Evolutionary conservation across 2,329 filamentous ascomycete species (phyloP).

Genomic region (Raffaelea ambrosiae): DNA sequence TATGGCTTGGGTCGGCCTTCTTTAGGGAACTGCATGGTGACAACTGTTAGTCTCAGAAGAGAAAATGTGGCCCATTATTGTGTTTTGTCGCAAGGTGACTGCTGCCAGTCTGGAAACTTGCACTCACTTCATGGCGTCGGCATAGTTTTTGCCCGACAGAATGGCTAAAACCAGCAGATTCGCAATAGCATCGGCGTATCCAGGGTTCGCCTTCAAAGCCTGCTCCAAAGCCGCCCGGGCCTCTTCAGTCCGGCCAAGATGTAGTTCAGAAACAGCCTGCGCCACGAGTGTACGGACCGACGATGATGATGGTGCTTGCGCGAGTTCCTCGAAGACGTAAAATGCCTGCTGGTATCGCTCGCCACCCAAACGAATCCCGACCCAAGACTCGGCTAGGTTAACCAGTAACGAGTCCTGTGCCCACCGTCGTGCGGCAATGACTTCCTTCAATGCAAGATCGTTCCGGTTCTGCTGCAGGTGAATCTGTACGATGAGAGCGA

Average conservation of each 20-base stretch:
- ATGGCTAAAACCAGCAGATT: conserved; percentile 75
- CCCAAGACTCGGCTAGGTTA: conserved; percentile 93
- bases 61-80: background rate
- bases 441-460: conserved; percentile 86
- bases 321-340: conserved; percentile 95
- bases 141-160: conserved; percentile 62
- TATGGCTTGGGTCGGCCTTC: conserved; percentile 56
- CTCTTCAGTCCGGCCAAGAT: conserved; percentile 81
- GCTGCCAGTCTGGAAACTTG: background rate
- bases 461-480: conserved; percentile 85
- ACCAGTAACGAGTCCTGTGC: conserved; percentile 91
- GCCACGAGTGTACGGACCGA: conserved; percentile 69
- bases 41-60: too few species aligned
- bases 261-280: conserved; percentile 85
- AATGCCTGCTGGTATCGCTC: conserved; percentile 95
- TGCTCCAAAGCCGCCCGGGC: conserved; percentile 78
- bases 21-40: conserved; percentile 38
- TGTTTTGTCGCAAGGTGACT: background rate
- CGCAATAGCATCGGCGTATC: conserved; percentile 66
- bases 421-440: conserved; percentile 78
- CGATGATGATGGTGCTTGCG: conserved; percentile 74
- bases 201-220: conserved; percentile 65
- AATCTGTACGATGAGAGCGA: conserved; percentile 85
- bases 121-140: conserved; percentile 54
- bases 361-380: conserved; percentile 79